These are phyloP conservation scores for Striga hermonthica DNA, from an alignment of 305 asterid genomes.

Conservation along the genomic window DNA sequence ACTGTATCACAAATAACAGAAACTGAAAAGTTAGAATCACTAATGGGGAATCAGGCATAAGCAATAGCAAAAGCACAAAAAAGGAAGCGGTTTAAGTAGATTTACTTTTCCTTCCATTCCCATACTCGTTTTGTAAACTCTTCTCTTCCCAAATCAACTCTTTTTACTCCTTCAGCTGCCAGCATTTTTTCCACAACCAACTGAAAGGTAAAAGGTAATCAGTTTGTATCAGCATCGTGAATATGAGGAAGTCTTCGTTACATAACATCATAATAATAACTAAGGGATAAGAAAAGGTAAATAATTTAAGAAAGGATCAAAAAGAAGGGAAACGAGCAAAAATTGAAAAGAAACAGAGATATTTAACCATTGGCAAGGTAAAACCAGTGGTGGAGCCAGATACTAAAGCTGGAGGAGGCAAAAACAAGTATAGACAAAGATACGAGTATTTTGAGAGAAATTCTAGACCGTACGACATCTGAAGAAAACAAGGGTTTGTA, in stretches of 20 bases:
- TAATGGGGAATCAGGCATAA: neutral
- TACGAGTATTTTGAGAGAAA: no score
- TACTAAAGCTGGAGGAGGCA: no score
- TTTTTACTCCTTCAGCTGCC: constrained; percentile 82
- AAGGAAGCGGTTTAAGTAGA: constrained; percentile 31
- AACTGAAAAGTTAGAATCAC: constrained; percentile 1
- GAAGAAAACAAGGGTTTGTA: no score
- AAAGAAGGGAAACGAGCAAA: no score
- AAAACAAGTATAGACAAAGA: no score
- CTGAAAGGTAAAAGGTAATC: constrained; percentile 42
- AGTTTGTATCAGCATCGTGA: constrained; percentile 28
- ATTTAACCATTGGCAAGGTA: no score
- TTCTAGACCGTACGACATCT: no score
- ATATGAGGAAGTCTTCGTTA: constrained; percentile 20
- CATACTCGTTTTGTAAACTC: constrained; percentile 88
- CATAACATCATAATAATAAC: neutral
- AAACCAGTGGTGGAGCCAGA: no score
- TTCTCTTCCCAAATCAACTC: constrained; percentile 88
- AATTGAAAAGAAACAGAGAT: no score
- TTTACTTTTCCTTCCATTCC: constrained; percentile 98
- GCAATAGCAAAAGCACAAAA: constrained; percentile 18
- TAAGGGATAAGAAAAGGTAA: no score
- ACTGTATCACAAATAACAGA: constrained; percentile 9
- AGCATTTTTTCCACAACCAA: constrained; percentile 99
- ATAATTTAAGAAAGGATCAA: no score